phyloP scores from a whole-genome alignment of 805 yeast genomes.

The Metschnikowia santaceciliae region DNA sequence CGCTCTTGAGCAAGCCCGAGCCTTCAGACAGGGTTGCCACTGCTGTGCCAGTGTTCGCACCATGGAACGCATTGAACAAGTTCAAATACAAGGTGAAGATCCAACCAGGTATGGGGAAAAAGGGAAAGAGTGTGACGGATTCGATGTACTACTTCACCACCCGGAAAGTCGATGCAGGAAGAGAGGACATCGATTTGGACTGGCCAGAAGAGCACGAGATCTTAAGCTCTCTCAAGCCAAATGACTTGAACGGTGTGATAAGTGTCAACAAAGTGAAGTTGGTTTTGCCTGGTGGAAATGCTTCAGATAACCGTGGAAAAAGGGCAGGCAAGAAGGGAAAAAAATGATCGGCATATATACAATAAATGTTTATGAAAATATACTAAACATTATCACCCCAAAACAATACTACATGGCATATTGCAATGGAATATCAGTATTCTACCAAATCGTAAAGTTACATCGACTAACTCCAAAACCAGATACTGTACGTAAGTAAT shows the following conservation, averaged over 20 bases:
- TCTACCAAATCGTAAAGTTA: too few relatives aligned
- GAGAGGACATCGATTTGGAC: conserved; percentile 49
- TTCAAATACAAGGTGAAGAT: conserved; percentile 79
- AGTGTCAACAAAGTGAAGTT: conserved; percentile 72
- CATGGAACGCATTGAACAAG: conserved; percentile 77
- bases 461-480: too few relatives aligned
- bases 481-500: too few relatives aligned
- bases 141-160: conserved; percentile 54
- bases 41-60: conserved; percentile 85
- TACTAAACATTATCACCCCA: too few relatives aligned
- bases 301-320: conserved; percentile 12
- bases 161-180: conserved; percentile 41
- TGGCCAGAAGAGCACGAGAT: conserved; percentile 69
- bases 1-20: conserved; percentile 42
- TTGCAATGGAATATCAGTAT: too few relatives aligned
- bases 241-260: conserved; percentile 62
- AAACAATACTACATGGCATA: not conserved
- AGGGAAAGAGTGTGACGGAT: conserved; percentile 81
- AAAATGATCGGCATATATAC: conserved; percentile 3
- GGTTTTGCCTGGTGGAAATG: conserved; percentile 48
- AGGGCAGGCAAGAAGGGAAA: conserved; percentile 22
- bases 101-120: conserved; percentile 75
- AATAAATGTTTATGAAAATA: too few relatives aligned
- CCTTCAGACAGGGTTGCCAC: conserved; percentile 52
- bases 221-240: conserved; percentile 53